A percentile compares a stretch with the other conserved stretches of the same genome.
Evolutionary conservation across 2,329 filamentous ascomycete species (phyloP).

Genomic region (Xylaria sp.): DNA sequence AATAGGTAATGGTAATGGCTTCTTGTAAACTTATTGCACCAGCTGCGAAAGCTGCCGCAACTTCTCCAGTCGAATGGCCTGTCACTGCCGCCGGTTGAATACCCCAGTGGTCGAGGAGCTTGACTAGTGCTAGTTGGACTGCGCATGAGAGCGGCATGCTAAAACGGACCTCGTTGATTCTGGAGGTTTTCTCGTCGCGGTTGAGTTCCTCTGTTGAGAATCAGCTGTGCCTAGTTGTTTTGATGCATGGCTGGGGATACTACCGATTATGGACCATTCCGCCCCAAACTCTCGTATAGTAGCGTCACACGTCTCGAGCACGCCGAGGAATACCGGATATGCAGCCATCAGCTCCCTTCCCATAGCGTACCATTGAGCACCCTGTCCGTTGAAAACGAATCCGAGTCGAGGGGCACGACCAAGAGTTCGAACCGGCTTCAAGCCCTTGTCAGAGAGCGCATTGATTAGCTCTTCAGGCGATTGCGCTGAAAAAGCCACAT

Average conservation of each 20-base stretch:
- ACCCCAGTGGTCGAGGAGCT: slow-evolving; percentile 39
- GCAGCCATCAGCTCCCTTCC: slow-evolving; percentile 26
- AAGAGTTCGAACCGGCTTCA: too few relatives aligned
- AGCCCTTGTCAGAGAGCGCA: too few relatives aligned
- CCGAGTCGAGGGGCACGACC: slow-evolving; percentile 1
- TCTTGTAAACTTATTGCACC: slow-evolving; percentile 43
- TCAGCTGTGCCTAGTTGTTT: slow-evolving; percentile 43
- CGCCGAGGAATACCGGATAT: slow-evolving; percentile 26
- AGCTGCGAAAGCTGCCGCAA: slow-evolving; percentile 56
- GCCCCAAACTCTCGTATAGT: slow-evolving; percentile 28
- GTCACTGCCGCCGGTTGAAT: slow-evolving; percentile 39
- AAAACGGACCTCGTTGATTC: slow-evolving; percentile 29
- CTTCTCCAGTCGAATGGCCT: slow-evolving; percentile 51
- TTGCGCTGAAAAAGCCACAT: too few relatives aligned
- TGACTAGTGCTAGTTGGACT: slow-evolving; percentile 40
- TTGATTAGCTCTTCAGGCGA: too few relatives aligned
- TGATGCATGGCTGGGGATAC: too few relatives aligned
- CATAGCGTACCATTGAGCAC: slow-evolving; percentile 42
- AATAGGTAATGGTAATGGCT: slow-evolving; percentile 39
- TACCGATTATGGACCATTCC: slow-evolving; percentile 34
- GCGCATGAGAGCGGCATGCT: slow-evolving; percentile 39
- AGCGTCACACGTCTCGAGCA: slow-evolving; percentile 15
- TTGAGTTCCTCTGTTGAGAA: slow-evolving; percentile 43
- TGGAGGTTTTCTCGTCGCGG: slow-evolving; percentile 22
- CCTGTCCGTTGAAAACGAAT: slow-evolving; percentile 41